A percentile compares a stretch with the other conserved stretches of the same genome.
Conservation (phyloP, 2,329 filamentous ascomycete genomes). For the Coniochaeta sp. region DNA sequence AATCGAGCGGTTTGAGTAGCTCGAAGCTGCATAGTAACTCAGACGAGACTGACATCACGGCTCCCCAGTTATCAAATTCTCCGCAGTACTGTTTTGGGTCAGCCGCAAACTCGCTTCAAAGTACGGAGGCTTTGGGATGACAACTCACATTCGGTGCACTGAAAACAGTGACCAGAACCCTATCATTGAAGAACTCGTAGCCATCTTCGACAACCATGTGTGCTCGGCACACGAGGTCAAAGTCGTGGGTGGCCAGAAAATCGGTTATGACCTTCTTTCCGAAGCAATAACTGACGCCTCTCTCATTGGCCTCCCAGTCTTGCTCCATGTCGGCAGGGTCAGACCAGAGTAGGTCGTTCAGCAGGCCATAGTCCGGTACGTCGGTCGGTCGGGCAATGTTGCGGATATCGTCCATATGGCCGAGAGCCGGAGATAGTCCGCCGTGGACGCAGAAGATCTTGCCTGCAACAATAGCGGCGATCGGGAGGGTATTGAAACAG, state of each 20-base stretch:
- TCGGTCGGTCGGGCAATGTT: conserved; percentile 94
- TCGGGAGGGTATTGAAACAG: conserved; percentile 91
- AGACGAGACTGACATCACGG: conserved; percentile 93
- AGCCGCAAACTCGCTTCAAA: conserved; percentile 3
- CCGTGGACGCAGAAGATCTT: conserved; percentile 99
- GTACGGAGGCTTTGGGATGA: not conserved
- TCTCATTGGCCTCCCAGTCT: conserved; percentile 96
- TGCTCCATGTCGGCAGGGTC: conserved; percentile 97
- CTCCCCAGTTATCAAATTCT: conserved; percentile 98
- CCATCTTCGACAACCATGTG: conserved; percentile 99
- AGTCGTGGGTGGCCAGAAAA: conserved; percentile 89
- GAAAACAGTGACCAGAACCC: conserved; percentile 92
- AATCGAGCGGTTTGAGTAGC: conserved; percentile 91
- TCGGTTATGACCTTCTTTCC: conserved; percentile 97
- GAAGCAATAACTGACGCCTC: conserved; percentile 97
- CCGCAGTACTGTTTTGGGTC: conserved; percentile 71
- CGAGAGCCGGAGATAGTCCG: conserved; percentile 82
- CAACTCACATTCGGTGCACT: conserved; percentile 89
- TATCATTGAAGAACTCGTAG: conserved; percentile 97
- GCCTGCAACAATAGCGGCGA: conserved; percentile 90
- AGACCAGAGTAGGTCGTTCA: conserved; percentile 95
- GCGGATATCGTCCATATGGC: conserved; percentile 97
- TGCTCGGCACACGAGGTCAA: conserved; percentile 92
- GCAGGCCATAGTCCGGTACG: conserved; percentile 89
- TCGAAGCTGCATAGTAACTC: conserved; percentile 97